A percentile compares a stretch with the other conserved stretches of the same genome.
These are phyloP conservation scores for Fusarium scirpi DNA, from an alignment of 2,329 filamentous ascomycete species.

Conservation along the genomic window DNA sequence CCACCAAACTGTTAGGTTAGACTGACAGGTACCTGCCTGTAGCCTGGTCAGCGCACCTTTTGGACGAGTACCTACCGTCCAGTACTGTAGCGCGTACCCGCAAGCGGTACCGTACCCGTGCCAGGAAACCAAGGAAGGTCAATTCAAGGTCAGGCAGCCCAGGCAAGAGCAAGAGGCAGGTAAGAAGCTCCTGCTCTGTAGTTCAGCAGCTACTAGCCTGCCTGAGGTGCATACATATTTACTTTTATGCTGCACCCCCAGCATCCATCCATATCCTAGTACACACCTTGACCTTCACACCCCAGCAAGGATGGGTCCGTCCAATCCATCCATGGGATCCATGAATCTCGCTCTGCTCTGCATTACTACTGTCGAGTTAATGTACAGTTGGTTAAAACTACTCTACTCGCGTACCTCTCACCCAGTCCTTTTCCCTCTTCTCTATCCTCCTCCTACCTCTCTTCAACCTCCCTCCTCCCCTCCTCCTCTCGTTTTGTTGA, in stretches of 20 bases:
- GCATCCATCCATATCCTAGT: constrained; percentile 24
- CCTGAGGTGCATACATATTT: constrained; percentile 1
- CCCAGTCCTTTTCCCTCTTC: constrained; percentile 68
- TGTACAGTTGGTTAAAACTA: constrained; percentile 52
- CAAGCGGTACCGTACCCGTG: constrained; percentile 39
- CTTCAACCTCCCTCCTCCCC: constrained; percentile 58
- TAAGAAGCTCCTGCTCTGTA: background rate
- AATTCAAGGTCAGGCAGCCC: constrained; percentile 6
- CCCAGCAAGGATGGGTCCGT: constrained; percentile 21
- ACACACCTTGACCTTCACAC: constrained; percentile 15
- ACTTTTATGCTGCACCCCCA: constrained; percentile 18
- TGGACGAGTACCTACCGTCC: background rate
- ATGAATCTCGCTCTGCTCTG: constrained; percentile 31
- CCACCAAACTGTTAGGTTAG: constrained; percentile 23
- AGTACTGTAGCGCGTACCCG: constrained; percentile 20
- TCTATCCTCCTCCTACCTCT: constrained; percentile 65
- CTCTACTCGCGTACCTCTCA: constrained; percentile 57
- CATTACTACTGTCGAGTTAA: constrained; percentile 16
- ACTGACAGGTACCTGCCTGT: constrained; percentile 32
- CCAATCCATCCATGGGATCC: constrained; percentile 15
- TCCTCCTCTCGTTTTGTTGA: constrained; percentile 59
- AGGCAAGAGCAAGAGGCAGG: background rate
- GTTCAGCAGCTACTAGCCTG: constrained; percentile 2
- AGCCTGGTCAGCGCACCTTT: background rate
- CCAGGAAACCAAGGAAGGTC: constrained; percentile 29